Evolutionary conservation across 2,329 filamentous ascomycete genomes (phyloP), one percentile per base, ranked within the genome.

Genomic region (Verticillium nonalfalfae): DNA sequence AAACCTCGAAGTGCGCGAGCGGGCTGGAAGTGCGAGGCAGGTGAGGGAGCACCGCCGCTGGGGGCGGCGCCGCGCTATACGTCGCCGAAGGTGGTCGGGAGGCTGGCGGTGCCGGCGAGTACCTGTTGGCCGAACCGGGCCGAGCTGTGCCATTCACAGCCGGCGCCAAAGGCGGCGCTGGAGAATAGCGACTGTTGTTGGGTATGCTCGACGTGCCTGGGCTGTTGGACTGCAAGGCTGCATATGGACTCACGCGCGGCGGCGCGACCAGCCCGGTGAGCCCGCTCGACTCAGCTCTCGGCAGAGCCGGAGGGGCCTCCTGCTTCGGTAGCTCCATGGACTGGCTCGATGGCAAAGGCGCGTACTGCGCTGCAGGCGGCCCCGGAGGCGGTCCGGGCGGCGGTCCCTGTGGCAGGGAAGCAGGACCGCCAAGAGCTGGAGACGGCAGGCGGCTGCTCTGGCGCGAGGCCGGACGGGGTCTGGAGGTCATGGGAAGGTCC

Each of bases 1-100:
- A 78, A 11, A 79, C 77, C 69, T 88, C 86, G 62, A 86, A 88
- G 66, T 89, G 85, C 6, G 86, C 86, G 62, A 89, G 72, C 0
- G 86, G 86, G 65, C 86, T 89, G 1, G 86, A 89, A 1, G 86
- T 89, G 64, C 86, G 78, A 9, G 86, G 86, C 64, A 85, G 80
- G 68, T 88, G 85, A 56, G 84, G 76, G 50, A 87, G 74, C n/a
- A 18, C 21, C 40, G 79, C 72, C 14, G 82, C 75, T 33, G 81
- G 77, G 9, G 79, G 73, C 1, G 75, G 70, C 21, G 72, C 73
- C 7, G 75, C 68, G 33, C 73, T 72, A 18, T 76, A 78, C 18
- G 82, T 80, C 56, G 72, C 76, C n/a, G 74, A 72, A 21, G 71
- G 64, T 1, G 76, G 73, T 13, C 81, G 78, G 7, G 75, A 70